phyloP scores from a whole-genome alignment of 495 filamentous ascomycete species.

The Filosporella fistucella region DNA sequence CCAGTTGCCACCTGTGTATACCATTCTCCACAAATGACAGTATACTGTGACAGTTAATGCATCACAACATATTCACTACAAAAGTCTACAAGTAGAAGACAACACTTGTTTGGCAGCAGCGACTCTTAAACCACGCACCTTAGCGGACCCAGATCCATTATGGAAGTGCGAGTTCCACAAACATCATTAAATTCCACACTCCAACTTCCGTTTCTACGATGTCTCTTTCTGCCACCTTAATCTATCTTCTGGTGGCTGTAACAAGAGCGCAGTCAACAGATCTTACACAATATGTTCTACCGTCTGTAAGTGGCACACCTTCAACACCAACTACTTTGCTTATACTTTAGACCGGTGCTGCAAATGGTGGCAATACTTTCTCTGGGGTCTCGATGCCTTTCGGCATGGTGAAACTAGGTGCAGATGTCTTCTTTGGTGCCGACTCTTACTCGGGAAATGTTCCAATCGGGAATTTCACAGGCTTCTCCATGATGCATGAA shows the following conservation, averaged over 20 bases:
- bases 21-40: too few relatives aligned
- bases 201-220: too few relatives aligned
- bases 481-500: constrained; percentile 72
- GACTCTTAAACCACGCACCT: too few relatives aligned
- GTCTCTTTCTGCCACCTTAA: neutral
- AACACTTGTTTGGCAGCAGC: too few relatives aligned
- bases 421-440: constrained; percentile 51
- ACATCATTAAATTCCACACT: too few relatives aligned
- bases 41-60: too few relatives aligned
- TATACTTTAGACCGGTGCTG: constrained; percentile 29
- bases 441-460: constrained; percentile 67
- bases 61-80: too few relatives aligned
- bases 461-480: constrained; percentile 54
- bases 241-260: neutral
- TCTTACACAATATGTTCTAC: constrained; percentile 23
- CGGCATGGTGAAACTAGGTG: constrained; percentile 67
- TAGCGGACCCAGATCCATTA: too few relatives aligned
- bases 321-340: constrained; percentile 5
- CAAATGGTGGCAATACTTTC: constrained; percentile 62
- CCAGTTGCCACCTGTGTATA: too few relatives aligned
- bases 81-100: too few relatives aligned
- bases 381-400: constrained; percentile 62
- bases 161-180: too few relatives aligned
- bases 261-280: constrained; percentile 12
- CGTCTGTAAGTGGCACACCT: constrained; percentile 17